Conservation (phyloP, 2,329 filamentous ascomycete species). For the Fusarium newnesense region DNA sequence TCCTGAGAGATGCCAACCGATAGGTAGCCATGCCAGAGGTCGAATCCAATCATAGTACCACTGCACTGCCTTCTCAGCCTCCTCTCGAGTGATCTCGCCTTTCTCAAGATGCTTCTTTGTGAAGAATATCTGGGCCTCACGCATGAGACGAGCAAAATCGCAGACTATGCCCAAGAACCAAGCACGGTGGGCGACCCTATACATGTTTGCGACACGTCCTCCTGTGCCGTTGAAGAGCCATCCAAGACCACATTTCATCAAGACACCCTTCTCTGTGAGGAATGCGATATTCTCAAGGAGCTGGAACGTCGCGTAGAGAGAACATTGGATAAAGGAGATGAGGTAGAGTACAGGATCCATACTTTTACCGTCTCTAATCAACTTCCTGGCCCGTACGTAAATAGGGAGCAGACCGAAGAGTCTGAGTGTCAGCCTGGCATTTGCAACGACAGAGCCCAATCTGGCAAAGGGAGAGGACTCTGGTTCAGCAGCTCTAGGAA, state of each 20-base stretch:
- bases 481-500: fast-evolving
- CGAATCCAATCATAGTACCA: neutral
- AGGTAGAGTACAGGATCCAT: neutral
- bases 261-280: neutral
- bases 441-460: neutral
- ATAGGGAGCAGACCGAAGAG: neutral
- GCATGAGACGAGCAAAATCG: neutral
- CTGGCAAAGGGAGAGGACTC: neutral
- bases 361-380: neutral
- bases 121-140: neutral
- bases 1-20: neutral
- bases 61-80: neutral
- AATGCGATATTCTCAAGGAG: neutral
- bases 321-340: neutral
- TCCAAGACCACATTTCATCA: neutral
- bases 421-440: neutral
- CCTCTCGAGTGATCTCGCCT: neutral
- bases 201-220: neutral
- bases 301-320: neutral
- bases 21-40: neutral
- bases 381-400: neutral
- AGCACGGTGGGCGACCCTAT: neutral
- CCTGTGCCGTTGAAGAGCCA: neutral
- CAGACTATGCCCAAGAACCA: neutral
- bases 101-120: neutral